Base-by-base conservation (phyloP, 495 filamentous ascomycete species). In the Bathelium albidoporum region DNA sequence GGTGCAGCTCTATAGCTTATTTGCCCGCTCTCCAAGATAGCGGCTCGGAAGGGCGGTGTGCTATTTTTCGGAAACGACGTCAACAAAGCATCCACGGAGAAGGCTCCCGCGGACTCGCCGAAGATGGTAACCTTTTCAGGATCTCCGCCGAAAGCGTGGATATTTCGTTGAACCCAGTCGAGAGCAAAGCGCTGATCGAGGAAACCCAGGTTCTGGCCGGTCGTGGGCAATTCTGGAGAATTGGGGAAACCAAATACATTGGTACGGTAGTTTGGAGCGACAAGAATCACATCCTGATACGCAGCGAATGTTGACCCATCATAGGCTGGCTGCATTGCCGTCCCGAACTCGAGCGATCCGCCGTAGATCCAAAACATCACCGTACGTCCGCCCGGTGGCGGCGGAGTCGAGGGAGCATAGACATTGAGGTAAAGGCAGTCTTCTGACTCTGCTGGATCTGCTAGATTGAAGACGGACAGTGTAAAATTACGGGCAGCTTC, bases 361-460 rank as follows among this genome's bases (percentile, higher is more conserved):
- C 71, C 71, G 61, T 73, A 72, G 45, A 73, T 73, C 69, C 68
- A 73, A 64, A 70, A 73, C 65, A 73, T 24, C n/a, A 73, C 71
- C 0, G 70, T 24, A 4, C 71, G 64, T 7, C 71, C 71, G 39
- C 66, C 68, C 10, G 53, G 45, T 0, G 68, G 66, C 5, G 68
- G 59, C 7, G 65, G 67, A 14, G 65, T 67, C 2, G 70, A 65
- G 2, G 73, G 74, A 2, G 69, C 71, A 34, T 68, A 76, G 32
- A 76, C 69, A 59, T 76, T 76, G 32, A 76, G 59, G 61, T 74
- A 76, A 14, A 74, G 62, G 64, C 74, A 76, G 60, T 76, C 74
- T 59, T 76, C 74, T 59, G 72, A 77, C 62, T 77, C 75, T n/a
- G 31, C 59, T 22, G 67, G 65, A 2, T 66, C 32, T 1, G 72